phyloP scores from a whole-genome alignment of 1,139 yeast genomes.

The Saccharomycopsis crataegensis region DNA sequence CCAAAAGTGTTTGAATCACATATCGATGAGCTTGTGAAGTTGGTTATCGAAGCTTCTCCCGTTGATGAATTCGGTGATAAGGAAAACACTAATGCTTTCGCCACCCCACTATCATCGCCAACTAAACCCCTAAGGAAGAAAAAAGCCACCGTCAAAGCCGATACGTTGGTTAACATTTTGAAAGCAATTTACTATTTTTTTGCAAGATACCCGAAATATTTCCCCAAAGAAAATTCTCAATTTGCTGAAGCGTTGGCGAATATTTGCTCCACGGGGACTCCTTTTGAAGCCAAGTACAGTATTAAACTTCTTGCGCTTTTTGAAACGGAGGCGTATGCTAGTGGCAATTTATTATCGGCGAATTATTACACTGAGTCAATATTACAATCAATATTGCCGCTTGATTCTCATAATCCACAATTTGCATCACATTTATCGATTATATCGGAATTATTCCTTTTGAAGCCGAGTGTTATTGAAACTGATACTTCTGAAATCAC shows the following conservation, averaged over 20 bases:
- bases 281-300: conserved; percentile 61
- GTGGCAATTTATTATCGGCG: conserved; percentile 25
- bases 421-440: conserved; percentile 54
- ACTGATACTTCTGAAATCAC: conserved; percentile 49
- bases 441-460: conserved; percentile 53
- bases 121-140: conserved; percentile 4
- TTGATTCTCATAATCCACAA: conserved; percentile 31
- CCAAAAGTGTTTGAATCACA: conserved; percentile 65
- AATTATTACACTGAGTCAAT: conserved; percentile 26
- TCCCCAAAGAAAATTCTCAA: conserved; percentile 27
- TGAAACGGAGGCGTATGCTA: conserved; percentile 32
- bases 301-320: conserved; percentile 49
- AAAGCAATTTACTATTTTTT: conserved; percentile 58
- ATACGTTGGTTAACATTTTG: conserved; percentile 32
- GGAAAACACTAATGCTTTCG: background rate
- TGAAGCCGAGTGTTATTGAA: conserved; percentile 45
- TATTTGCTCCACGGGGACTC: conserved; percentile 42
- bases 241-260: conserved; percentile 18
- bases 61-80: background rate
- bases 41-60: conserved; percentile 28
- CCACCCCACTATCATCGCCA: background rate
- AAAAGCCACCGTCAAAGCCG: background rate
- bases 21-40: conserved; percentile 40
- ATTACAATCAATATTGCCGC: conserved; percentile 42
- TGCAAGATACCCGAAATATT: conserved; percentile 38